Evolutionary conservation across 768 basidiomycete genomes (phyloP), one percentile per base, ranked within the genome.

Genomic region (Auricularia cornea): DNA sequence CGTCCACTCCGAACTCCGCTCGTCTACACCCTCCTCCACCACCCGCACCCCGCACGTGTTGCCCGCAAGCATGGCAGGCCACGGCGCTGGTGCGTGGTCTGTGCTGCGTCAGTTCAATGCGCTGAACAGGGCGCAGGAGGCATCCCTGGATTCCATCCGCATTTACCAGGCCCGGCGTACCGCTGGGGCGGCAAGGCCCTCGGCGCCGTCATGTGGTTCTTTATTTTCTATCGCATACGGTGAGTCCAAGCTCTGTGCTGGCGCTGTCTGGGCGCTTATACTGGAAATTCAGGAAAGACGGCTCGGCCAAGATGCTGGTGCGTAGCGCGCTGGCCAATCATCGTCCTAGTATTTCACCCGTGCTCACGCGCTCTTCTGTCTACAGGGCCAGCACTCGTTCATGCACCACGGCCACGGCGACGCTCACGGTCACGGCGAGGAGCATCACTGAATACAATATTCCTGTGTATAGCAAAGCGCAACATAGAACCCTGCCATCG

Each of bases 171-270:
- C 14, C 80, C 84, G 70, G 84, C 80, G 70, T 86, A 94, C 75
- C 84, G 82, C 64, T 85, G 92, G 73, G 80, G 95, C 32, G 83
- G 89, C 30, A 94, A 94, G 76, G 86, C 84, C 65, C 79, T 97
- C 54, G 94, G 94, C 59, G 94, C 94, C 35, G 84, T 86, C 29
- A 96, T 97, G 94, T 97, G 94, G 94, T 96, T 96, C 84, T 97
- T 94, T 80, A 94, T 97, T 73, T 96, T 97, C 80, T 97, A 95
- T 77, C 87, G 94, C 63, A 89, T 90, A 67, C 81, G 93, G 94
- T 96, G 70, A 71, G 89, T 80, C 20, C 12, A 57, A n/a, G 26
- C 28, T 31, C 1, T 57, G 54, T 3, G 54, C 26, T 6, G 26
- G 51, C 20, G 51, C 16, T 10, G 10, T 52, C 10, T 57, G 23